A percentile compares a stretch with the other conserved stretches of the same genome.
Evolutionary conservation across 371 early-diverging fungal species (phyloP).

Genomic region (Syncephalastrum racemosum): DNA sequence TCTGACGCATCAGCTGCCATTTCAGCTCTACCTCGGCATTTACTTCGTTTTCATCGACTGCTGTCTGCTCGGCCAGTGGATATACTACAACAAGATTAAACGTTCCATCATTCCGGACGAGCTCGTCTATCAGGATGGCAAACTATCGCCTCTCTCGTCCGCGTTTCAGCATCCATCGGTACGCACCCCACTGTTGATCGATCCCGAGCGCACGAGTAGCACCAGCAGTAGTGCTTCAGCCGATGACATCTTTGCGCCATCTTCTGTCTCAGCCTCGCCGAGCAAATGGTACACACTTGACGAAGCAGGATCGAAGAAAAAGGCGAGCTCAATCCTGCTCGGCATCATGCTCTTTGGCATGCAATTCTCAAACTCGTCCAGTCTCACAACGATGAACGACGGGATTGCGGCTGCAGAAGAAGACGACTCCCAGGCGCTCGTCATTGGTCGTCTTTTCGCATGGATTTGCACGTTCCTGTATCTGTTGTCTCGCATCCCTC

Average conservation of each 20-base stretch:
- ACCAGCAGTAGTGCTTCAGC: background rate
- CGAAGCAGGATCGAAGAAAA: slow-evolving; percentile 6
- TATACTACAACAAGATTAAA: slow-evolving; percentile 33
- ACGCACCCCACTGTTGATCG: slow-evolving; percentile 32
- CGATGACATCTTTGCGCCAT: slow-evolving; percentile 34
- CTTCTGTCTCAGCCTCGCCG: slow-evolving; percentile 47
- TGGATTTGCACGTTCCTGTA: slow-evolving; percentile 64
- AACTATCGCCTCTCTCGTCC: slow-evolving; percentile 7
- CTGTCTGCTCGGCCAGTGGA: slow-evolving; percentile 36
- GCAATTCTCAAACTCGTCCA: background rate
- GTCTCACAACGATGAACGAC: too few species aligned
- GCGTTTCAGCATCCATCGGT: slow-evolving; percentile 42
- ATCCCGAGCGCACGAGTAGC: slow-evolving; percentile 8
- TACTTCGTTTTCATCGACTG: slow-evolving; percentile 50
- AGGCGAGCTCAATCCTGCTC: slow-evolving; percentile 7
- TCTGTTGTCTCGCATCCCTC: slow-evolving; percentile 62
- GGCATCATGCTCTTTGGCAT: slow-evolving; percentile 21
- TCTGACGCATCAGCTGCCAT: slow-evolving; percentile 72
- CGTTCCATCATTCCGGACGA: slow-evolving; percentile 11
- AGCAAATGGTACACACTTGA: slow-evolving; percentile 48
- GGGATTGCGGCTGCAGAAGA: too few species aligned
- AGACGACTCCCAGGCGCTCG: slow-evolving; percentile 2
- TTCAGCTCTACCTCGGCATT: slow-evolving; percentile 60
- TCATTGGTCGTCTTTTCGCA: slow-evolving; percentile 50
- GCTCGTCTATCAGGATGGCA: background rate